A percentile compares a stretch with the other conserved stretches of the same genome.
Evolutionary conservation across 2,329 filamentous ascomycete genomes (phyloP).

Genomic region (Epichloe uncinata): DNA sequence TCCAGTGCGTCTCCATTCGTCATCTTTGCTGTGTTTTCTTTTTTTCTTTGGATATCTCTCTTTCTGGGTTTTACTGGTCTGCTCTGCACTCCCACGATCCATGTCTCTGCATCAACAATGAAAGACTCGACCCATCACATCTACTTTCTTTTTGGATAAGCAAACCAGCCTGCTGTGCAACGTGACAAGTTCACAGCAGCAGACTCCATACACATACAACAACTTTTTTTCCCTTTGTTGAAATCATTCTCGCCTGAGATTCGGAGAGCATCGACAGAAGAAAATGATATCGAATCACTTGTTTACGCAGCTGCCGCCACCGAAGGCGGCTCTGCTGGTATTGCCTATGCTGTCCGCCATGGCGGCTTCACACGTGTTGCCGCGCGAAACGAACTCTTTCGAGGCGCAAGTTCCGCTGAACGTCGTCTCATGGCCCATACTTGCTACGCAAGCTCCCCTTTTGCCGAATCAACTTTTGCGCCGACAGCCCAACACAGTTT

Average conservation of each 20-base stretch:
- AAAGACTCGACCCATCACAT: not conserved
- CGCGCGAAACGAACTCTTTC: constrained; percentile 25
- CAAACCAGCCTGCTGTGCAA: not conserved
- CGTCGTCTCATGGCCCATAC: constrained; percentile 24
- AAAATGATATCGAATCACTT: constrained; percentile 16
- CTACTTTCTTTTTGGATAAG: constrained; percentile 3
- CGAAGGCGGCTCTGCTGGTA: constrained; percentile 20
- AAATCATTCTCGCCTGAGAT: not conserved
- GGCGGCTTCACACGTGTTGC: constrained; percentile 26
- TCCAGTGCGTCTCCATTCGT: not conserved
- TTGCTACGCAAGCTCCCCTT: constrained; percentile 22
- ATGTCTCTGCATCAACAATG: not conserved
- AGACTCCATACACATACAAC: not conserved
- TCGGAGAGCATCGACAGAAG: constrained; percentile 4
- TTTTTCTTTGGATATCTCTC: not conserved
- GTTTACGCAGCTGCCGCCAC: constrained; percentile 22
- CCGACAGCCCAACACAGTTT: constrained; percentile 39
- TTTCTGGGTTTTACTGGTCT: not conserved
- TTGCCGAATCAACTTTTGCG: constrained; percentile 23
- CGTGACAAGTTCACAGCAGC: not conserved
- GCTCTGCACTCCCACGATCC: not conserved
- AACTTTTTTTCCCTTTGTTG: not conserved
- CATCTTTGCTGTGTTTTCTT: not conserved
- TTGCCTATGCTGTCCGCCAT: constrained; percentile 19
- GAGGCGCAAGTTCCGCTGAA: constrained; percentile 20